Base-by-base conservation (phyloP, 257 asterid species). In the Solanum bulbocastanum region DNA sequence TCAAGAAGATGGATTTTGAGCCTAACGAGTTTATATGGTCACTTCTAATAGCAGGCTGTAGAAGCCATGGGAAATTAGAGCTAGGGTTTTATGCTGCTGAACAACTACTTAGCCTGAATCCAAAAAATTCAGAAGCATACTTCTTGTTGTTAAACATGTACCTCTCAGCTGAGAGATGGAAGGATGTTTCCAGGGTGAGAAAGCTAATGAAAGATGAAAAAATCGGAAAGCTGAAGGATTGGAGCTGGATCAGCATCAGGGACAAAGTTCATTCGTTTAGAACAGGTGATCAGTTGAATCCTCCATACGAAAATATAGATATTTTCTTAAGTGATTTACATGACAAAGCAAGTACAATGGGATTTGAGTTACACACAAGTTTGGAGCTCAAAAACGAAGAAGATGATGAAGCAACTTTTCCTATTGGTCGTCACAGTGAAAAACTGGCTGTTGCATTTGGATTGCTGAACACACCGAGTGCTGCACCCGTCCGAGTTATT, bases 11-110 rank as follows among this genome's bases (percentile, higher is more conserved):
- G 68, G 91, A 92, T n/a, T 85, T 94, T 65, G 87, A 86, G 22
- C 96, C 98, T n/a, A 95, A 86, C 52, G 98, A 94, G 79, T 93
- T 93, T 56, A 93, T 95, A 74, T 96, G 99, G 99, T 94, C 98
- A n/a, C 89, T 91, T 71, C 79, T 96, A 89, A 93, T 94, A 13
- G 98, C 98, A 0, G 99, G 99, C 33, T 93, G 98, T 88, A 90
- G 97, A 90, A 94, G 94, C 89, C 98, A 93, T 46, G 98, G 98
- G 65, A 95, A 93, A 85, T 62, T 89, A 40, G 99, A 95, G 74
- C 87, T 91, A 65, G 95, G 91, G 20, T 93, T 93, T 84, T 89
- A 92, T 62, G 98, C 99, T 52, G 98, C 97, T 4, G 98, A 95
- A 71, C 90, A 92, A 86, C 91, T 96, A 87, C 98, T 96, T 46